Conservation (phyloP, 2,329 filamentous ascomycete species). For the Furcasterigmium furcatum region DNA sequence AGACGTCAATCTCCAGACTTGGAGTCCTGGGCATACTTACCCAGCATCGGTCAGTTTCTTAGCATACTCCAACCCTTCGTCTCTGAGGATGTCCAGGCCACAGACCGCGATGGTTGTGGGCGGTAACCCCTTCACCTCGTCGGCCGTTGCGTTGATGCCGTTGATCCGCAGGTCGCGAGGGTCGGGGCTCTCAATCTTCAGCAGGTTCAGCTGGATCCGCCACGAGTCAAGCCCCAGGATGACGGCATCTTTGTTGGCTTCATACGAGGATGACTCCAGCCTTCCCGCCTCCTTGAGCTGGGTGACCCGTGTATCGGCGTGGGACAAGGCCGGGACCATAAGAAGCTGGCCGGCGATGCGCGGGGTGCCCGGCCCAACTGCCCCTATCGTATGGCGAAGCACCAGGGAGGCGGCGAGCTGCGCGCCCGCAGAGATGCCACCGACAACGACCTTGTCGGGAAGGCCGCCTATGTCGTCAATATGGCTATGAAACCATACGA, state of each 20-base stretch:
- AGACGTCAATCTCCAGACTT: no score
- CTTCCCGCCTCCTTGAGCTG: conserved; percentile 31
- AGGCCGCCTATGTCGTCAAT: conserved; percentile 34
- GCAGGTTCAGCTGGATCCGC: conserved; percentile 17
- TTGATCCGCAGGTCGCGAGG: conserved; percentile 32
- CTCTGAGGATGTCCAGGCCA: conserved; percentile 43
- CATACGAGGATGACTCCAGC: conserved; percentile 37
- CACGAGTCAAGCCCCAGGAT: conserved; percentile 32
- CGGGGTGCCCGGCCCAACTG: conserved; percentile 12
- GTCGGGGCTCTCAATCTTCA: conserved; percentile 19
- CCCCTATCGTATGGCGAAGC: conserved; percentile 30
- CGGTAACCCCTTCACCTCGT: conserved; percentile 36
- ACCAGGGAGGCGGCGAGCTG: conserved; percentile 36
- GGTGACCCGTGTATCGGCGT: conserved; percentile 17
- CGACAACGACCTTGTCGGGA: conserved; percentile 33
- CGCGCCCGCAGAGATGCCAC: conserved; percentile 46
- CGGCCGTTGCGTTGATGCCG: conserved; percentile 24
- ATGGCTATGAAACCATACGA: conserved; percentile 49
- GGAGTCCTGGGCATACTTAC: no score
- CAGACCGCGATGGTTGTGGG: conserved; percentile 40
- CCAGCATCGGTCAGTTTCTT: conserved; percentile 39
- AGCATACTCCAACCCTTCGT: conserved; percentile 44
- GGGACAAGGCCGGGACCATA: conserved; percentile 44
- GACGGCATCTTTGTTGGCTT: conserved; percentile 43
- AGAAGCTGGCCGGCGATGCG: conserved; percentile 46